A percentile compares a stretch with the other conserved stretches of the same genome.
phyloP scores from a whole-genome alignment of 306 rosid species.

The Lathyrus tuberosus region DNA sequence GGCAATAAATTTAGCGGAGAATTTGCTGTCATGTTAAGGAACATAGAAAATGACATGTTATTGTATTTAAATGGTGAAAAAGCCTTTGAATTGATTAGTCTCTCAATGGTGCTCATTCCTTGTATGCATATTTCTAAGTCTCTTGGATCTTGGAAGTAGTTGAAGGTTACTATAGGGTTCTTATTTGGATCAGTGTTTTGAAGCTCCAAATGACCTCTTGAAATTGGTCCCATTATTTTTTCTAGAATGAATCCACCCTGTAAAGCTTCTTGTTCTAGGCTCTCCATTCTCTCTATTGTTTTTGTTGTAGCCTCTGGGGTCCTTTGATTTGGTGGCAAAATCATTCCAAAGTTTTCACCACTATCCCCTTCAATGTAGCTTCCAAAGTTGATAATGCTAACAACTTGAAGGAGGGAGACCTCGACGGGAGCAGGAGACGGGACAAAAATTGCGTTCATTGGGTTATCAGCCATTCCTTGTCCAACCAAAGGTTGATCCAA shows the following conservation, averaged over 20 bases:
- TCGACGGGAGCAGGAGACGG: constrained; percentile 65
- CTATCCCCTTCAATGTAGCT: constrained; percentile 71
- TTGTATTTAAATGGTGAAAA: constrained; percentile 56
- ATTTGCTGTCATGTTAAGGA: constrained; percentile 55
- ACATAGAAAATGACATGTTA: constrained; percentile 30
- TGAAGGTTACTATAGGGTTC: constrained; percentile 72
- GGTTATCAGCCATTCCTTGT: constrained; percentile 69
- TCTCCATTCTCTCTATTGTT: constrained; percentile 48
- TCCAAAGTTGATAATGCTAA: constrained; percentile 41
- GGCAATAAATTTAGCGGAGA: constrained; percentile 69
- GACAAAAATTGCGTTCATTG: constrained; percentile 65
- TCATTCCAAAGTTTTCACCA: constrained; percentile 47
- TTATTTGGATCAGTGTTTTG: constrained; percentile 57
- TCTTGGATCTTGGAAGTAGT: constrained; percentile 63
- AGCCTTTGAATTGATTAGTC: constrained; percentile 53
- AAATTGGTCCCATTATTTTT: constrained; percentile 68
- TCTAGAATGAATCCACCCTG: constrained; percentile 74
- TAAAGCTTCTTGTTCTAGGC: constrained; percentile 48
- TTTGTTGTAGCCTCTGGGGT: constrained; percentile 12
- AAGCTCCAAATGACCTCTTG: constrained; percentile 66
- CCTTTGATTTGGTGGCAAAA: no score
- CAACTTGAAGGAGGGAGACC: constrained; percentile 43
- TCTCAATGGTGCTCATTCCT: constrained; percentile 53
- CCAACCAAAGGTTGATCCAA: constrained; percentile 63
- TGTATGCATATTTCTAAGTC: constrained; percentile 69